Base-by-base conservation (phyloP, 2,329 filamentous ascomycete genomes). In the Fusarium devonianum region DNA sequence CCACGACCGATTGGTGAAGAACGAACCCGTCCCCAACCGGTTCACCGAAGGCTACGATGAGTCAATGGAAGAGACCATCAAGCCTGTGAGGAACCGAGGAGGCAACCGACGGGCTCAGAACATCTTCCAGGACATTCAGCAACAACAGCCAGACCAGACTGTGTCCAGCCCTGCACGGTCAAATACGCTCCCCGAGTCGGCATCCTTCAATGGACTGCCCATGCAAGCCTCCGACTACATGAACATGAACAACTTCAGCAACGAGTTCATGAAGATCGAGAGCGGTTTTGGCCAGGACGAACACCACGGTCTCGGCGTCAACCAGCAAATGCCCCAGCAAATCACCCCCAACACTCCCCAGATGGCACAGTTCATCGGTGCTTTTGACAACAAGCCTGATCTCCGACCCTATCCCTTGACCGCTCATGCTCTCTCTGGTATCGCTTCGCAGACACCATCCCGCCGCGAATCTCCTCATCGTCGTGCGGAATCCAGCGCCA, bases 1-100 rank as follows among this genome's bases (percentile, higher is more conserved):
- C 32, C 77, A 79, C 54, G 72, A 79, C 53, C 72, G 74, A 38
- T 62, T 73, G 30, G 63, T 69, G 33, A 78, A 79, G 70, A 72
- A 75, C 26, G 67, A 73, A 35, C 57, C 69, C 12, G 69, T 71
- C 4, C 73, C 74, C 3, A 73, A 69, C 59, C 71, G 87, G 43
- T 87, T 87, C 64, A 69, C 78, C 3, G 82, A 86, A 18, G 78
- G 76, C 34, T 85, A 85, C 56, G 84, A 87, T 62, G 83, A 84
- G 68, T 85, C 83, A 11, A 83, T 85, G 80, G 83, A 86, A 64
- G 83, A 85, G 69, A 86, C 84, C 0, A 77, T 87, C 61, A 86
- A 85, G 71, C 83, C 84, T 5, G 64, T 69, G 11, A 75, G 76
- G 23, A 71, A 67, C 43, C 74, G 72, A 21, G 64, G 60, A 38